A percentile compares a stretch with the other conserved stretches of the same genome.
Evolutionary conservation across 805 yeast species (phyloP).

Genomic region (Torulaspora delbrueckii): DNA sequence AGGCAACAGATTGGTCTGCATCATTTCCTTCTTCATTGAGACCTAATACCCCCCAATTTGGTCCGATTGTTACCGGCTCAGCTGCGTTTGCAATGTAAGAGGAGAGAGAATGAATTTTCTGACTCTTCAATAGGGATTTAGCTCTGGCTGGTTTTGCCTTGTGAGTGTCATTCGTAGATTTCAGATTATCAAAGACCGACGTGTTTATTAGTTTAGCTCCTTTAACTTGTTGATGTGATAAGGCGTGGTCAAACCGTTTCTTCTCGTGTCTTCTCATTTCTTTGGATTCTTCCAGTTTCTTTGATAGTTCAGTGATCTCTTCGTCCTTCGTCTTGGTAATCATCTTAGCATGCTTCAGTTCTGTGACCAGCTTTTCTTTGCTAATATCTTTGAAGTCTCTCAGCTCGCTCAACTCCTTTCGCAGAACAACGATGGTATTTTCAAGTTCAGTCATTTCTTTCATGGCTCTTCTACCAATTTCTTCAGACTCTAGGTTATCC

Average conservation of each 20-base stretch:
- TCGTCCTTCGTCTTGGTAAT: conserved; percentile 57
- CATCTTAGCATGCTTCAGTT: conserved; percentile 58
- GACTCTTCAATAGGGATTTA: conserved; percentile 21
- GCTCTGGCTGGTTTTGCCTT: conserved; percentile 6
- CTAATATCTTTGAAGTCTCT: conserved; percentile 70
- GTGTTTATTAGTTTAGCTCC: conserved; percentile 9
- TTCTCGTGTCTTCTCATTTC: conserved; percentile 8
- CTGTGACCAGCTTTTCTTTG: conserved; percentile 49
- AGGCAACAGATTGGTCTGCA: not conserved
- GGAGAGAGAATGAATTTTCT: conserved; percentile 22
- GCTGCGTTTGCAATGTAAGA: conserved; percentile 20
- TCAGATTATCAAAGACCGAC: conserved; percentile 20
- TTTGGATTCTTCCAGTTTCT: conserved; percentile 1
- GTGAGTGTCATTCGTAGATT: conserved; percentile 2
- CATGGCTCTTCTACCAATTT: conserved; percentile 75
- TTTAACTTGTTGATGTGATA: conserved; percentile 18
- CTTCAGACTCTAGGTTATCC: conserved; percentile 77
- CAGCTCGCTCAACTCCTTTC: conserved; percentile 48
- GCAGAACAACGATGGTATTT: conserved; percentile 50
- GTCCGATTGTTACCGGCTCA: conserved; percentile 16
- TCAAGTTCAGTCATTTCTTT: conserved; percentile 46
- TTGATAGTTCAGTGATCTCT: conserved; percentile 49
- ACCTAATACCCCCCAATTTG: not conserved
- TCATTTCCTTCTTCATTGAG: not conserved
- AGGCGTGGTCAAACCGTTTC: conserved; percentile 18